phyloP scores from a whole-genome alignment of 1,284 basidiomycete genomes.

The Leccinum proliferum region DNA sequence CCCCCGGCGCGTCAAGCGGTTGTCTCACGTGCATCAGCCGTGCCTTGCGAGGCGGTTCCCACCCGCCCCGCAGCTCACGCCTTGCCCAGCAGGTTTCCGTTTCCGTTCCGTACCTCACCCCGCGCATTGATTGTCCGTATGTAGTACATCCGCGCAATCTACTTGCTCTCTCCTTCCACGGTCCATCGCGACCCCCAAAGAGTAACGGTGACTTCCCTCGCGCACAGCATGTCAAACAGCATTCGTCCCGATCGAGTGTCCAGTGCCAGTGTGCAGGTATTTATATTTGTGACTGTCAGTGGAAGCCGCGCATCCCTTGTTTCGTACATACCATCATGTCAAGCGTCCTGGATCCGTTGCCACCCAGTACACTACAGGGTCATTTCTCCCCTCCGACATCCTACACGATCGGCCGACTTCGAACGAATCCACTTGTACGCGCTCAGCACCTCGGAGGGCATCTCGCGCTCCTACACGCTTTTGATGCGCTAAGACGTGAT shows the following conservation, averaged over 20 bases:
- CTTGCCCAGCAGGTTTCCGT: too few species aligned
- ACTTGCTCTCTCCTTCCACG: too few species aligned
- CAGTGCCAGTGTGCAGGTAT: neutral
- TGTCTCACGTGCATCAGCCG: too few species aligned
- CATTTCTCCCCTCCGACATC: neutral
- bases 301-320: neutral
- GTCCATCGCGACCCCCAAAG: too few species aligned
- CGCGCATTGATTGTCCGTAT: too few species aligned
- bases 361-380: neutral
- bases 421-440: constrained; percentile 6
- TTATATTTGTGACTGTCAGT: neutral
- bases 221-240: neutral
- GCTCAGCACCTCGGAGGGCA: constrained; percentile 12
- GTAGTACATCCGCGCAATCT: too few species aligned
- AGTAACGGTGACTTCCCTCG: neutral
- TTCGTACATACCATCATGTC: neutral
- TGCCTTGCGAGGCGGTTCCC: too few species aligned
- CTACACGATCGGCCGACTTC: constrained; percentile 4
- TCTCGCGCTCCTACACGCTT: constrained; percentile 12
- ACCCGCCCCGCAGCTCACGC: too few species aligned
- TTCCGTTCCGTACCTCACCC: too few species aligned
- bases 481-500: constrained; percentile 4
- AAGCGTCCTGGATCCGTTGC: neutral
- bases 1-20: too few species aligned
- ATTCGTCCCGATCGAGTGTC: neutral